phyloP scores from a whole-genome alignment of 345 rosid species.

The Adansonia digitata region DNA sequence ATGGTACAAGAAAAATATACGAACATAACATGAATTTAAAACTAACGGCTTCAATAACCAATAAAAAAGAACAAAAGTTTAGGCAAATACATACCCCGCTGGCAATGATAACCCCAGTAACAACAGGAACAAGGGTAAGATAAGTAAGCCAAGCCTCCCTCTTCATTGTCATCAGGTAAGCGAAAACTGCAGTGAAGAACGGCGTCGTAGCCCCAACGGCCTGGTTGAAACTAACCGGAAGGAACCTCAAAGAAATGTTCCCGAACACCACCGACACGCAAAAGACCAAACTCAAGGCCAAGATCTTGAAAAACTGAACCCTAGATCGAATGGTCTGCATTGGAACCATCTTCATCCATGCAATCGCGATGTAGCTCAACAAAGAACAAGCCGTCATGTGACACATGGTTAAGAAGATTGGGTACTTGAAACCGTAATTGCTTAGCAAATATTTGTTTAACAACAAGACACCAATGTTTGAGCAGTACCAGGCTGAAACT shows the following conservation, averaged over 20 bases:
- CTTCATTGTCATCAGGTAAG: slow-evolving; percentile 79
- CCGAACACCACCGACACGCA: slow-evolving; percentile 99
- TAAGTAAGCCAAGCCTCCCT: slow-evolving; percentile 98
- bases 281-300: slow-evolving; percentile 76
- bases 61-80: not conserved
- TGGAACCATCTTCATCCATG: slow-evolving; percentile 96
- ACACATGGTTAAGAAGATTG: slow-evolving; percentile 98
- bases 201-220: slow-evolving; percentile 99
- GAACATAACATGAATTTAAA: too few species aligned
- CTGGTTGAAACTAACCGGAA: slow-evolving; percentile 91
- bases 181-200: slow-evolving; percentile 93
- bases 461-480: slow-evolving; percentile 90
- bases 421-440: slow-evolving; percentile 96
- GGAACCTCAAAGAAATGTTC: slow-evolving; percentile 68
- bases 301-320: slow-evolving; percentile 84
- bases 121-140: slow-evolving; percentile 81
- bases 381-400: slow-evolving; percentile 98
- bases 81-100: slow-evolving; percentile 62
- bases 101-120: slow-evolving; percentile 94
- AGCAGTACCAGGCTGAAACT: slow-evolving; percentile 85
- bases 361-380: slow-evolving; percentile 85
- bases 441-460: slow-evolving; percentile 89
- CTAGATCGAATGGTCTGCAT: slow-evolving; percentile 95
- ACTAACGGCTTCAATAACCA: slow-evolving; percentile 3
- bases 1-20: too few species aligned